These are phyloP conservation scores for Panellus pusillus DNA, from an alignment of 768 basidiomycete species.

Conservation along the genomic window DNA sequence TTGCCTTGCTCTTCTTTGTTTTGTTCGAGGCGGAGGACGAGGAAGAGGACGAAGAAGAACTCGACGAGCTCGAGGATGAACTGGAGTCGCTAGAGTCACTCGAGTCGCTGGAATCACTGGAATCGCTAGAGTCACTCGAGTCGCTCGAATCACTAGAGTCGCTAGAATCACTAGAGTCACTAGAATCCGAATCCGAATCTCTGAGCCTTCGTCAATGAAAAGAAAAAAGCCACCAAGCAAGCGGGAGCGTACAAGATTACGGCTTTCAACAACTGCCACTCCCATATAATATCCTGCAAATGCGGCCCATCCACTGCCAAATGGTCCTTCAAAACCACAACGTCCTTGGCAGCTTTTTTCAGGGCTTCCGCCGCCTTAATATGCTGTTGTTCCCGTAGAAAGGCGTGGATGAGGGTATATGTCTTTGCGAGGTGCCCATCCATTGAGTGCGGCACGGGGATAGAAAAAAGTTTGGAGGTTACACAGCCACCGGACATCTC, in stretches of 20 bases:
- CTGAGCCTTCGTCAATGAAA: too few relatives aligned
- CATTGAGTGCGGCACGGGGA: slow-evolving; percentile 29
- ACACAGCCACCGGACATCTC: too few relatives aligned
- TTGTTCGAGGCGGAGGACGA: slow-evolving; percentile 20
- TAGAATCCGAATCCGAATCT: not conserved
- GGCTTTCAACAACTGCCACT: slow-evolving; percentile 53
- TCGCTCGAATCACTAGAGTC: too few relatives aligned
- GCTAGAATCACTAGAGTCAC: not conserved
- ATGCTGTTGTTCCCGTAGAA: slow-evolving; percentile 66
- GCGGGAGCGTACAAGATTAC: slow-evolving; percentile 27
- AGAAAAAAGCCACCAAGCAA: slow-evolving; percentile 1
- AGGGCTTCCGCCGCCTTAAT: slow-evolving; percentile 70
- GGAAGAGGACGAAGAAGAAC: slow-evolving; percentile 19
- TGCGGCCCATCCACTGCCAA: slow-evolving; percentile 47
- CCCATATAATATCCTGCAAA: slow-evolving; percentile 63
- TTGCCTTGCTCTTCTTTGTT: slow-evolving; percentile 24
- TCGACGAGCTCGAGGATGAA: slow-evolving; percentile 9
- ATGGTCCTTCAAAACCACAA: slow-evolving; percentile 61
- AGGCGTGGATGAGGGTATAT: slow-evolving; percentile 75
- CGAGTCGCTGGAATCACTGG: too few relatives aligned
- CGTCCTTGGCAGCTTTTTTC: slow-evolving; percentile 68
- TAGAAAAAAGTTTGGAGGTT: too few relatives aligned
- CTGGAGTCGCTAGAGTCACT: slow-evolving; percentile 1
- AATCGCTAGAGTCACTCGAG: too few relatives aligned
- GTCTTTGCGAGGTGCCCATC: slow-evolving; percentile 53